A percentile compares a stretch with the other conserved stretches of the same genome.
These are phyloP conservation scores for Xylaria sp. DNA, from an alignment of 495 filamentous ascomycete species.

Conservation along the genomic window DNA sequence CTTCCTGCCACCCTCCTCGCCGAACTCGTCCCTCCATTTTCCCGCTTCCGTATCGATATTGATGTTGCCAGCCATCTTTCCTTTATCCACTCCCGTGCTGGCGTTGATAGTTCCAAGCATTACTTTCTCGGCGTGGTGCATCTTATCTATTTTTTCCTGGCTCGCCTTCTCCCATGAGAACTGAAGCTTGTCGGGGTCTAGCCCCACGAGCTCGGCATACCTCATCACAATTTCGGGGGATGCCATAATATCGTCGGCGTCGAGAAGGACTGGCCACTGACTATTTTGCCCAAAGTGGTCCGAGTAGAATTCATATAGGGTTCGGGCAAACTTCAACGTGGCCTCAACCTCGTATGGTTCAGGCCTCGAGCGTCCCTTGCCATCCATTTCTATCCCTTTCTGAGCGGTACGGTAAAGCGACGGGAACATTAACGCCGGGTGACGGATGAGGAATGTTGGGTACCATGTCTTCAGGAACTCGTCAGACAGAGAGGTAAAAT, in stretches of 20 bases:
- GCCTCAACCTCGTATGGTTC: conserved; percentile 28
- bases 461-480: conserved; percentile 46
- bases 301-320: conserved; percentile 48
- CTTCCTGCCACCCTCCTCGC: conserved; percentile 43
- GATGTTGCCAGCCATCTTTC: conserved; percentile 45
- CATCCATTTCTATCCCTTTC: conserved; percentile 14
- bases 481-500: conserved; percentile 50
- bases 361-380: conserved; percentile 29
- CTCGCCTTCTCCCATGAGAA: conserved; percentile 48
- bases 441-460: conserved; percentile 52
- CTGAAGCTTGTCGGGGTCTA: conserved; percentile 43
- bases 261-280: conserved; percentile 47
- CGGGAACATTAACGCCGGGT: conserved; percentile 51
- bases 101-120: conserved; percentile 45
- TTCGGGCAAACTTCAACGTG: conserved; percentile 45
- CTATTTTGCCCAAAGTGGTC: conserved; percentile 33
- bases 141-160: conserved; percentile 25
- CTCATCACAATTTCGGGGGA: conserved; percentile 41
- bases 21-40: conserved; percentile 58
- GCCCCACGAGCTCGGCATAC: conserved; percentile 45
- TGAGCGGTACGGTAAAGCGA: conserved; percentile 44
- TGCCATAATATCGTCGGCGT: conserved; percentile 56
- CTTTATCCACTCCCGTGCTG: conserved; percentile 47
- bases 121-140: conserved; percentile 15
- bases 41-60: conserved; percentile 48